Conservation (phyloP, 495 filamentous ascomycete genomes). For the Cladorrhinum samala region DNA sequence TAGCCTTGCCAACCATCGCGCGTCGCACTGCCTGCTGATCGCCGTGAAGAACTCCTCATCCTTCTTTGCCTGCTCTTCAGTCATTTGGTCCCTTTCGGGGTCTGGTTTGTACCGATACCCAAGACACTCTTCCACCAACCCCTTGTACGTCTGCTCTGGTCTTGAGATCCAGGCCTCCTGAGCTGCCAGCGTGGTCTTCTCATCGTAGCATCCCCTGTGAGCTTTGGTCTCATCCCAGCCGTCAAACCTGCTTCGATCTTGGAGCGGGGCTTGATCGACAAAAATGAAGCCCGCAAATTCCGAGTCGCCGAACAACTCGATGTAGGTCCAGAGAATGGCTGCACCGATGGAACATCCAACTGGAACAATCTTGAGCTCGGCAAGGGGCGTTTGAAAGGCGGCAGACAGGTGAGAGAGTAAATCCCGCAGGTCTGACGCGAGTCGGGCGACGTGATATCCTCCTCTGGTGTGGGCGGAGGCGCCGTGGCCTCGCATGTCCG, state of each 20-base stretch:
- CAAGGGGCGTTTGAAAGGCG: neutral
- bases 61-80: conserved; percentile 11
- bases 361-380: conserved; percentile 17
- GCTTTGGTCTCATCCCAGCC: conserved; percentile 25
- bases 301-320: conserved; percentile 32
- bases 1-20: conserved; percentile 36
- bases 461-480: conserved; percentile 25
- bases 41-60: conserved; percentile 38
- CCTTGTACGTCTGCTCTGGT: conserved; percentile 22
- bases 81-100: conserved; percentile 3
- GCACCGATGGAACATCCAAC: conserved; percentile 43
- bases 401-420: conserved; percentile 25
- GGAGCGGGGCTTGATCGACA: conserved; percentile 43
- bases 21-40: conserved; percentile 32
- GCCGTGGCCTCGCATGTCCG: conserved; percentile 43
- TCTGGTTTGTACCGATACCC: conserved; percentile 30
- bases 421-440: conserved; percentile 36
- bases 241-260: conserved; percentile 29
- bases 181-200: conserved; percentile 28
- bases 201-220: conserved; percentile 35
- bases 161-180: conserved; percentile 29
- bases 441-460: conserved; percentile 41
- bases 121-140: conserved; percentile 35
- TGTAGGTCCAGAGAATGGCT: conserved; percentile 40
- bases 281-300: conserved; percentile 34